These are phyloP conservation scores for Penicillium digitatum DNA, from an alignment of 2,329 filamentous ascomycete species.

Conservation along the genomic window DNA sequence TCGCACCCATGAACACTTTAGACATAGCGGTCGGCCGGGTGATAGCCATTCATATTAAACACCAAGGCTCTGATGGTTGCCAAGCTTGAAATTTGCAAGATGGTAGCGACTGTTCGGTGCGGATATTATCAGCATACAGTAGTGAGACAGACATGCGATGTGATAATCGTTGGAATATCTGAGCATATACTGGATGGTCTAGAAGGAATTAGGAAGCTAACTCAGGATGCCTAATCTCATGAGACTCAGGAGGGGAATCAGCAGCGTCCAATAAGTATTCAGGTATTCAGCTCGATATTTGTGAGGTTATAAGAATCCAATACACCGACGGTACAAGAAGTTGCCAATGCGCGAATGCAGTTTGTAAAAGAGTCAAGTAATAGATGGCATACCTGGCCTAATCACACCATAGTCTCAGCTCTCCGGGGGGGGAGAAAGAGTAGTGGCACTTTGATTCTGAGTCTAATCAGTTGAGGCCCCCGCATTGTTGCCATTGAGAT, in stretches of 20 bases:
- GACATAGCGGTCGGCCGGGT: constrained; percentile 58
- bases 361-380: neutral
- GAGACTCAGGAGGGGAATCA: neutral
- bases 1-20: constrained; percentile 55
- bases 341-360: neutral
- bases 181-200: constrained; percentile 38
- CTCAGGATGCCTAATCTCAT: constrained; percentile 12
- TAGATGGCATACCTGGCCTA: neutral
- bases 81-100: constrained; percentile 54
- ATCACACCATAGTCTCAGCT: constrained; percentile 2
- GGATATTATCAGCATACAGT: constrained; percentile 60
- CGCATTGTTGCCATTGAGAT: too few species aligned
- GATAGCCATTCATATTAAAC: constrained; percentile 55
- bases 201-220: constrained; percentile 36
- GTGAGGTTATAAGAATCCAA: neutral
- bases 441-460: neutral
- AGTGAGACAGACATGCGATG: constrained; percentile 52
- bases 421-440: neutral
- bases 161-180: constrained; percentile 43
- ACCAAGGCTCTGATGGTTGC: constrained; percentile 53
- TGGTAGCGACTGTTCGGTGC: constrained; percentile 56
- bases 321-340: constrained; percentile 8
- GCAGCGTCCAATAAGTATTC: neutral
- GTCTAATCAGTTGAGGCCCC: neutral
- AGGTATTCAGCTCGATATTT: neutral